Evolutionary conservation across 163 green algal species (phyloP), one percentile per base, ranked within the genome.

Genomic region (Smithsoniella earleae): DNA sequence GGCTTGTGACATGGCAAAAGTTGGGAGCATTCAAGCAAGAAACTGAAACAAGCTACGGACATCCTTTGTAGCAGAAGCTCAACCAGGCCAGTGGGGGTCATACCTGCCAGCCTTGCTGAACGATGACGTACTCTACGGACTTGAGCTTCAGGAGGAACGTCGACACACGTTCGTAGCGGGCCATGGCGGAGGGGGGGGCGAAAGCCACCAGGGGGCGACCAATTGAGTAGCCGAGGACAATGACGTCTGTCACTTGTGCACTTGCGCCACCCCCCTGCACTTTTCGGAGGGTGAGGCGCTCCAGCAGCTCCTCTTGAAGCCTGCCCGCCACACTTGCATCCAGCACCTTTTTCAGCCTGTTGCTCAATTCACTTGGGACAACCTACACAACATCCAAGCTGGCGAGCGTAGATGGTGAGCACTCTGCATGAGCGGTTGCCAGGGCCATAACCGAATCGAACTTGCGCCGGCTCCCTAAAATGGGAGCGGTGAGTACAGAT

Each of bases 81-180:
- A n/a, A n/a, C n/a, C n/a, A n/a, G n/a, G n/a, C n/a, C n/a, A n/a
- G n/a, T n/a, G n/a, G n/a, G n/a, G n/a, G 52, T 13, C 52, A 33
- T 31, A 69, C 58, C 58, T 38, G 58, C 58, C 58, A 69, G 5
- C 30, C 20, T 31, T 69, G 58, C 58, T 69, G 58, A 10, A 49
- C 10, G 30, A 38, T 30, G 25, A 36, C 25, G 58, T 43, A 34
- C 58, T 69, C 58, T 31, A 69, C 34, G 16, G 58, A 45, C 25
- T 69, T 69, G 58, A 34, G n/a, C 58, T 69, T 69, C 6, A 69
- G 25, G 4, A 69, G 58, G 25, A 69, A 69, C 3, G 58, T 69
- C 6, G n/a, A 38, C 30, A 69, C 43, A n/a, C 43, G 20, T 31
- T 69, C 58, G 58, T 69, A 69, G n/a, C 25, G 58, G 30, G 34